phyloP scores from a whole-genome alignment of 306 rosid species.

The Datisca glomerata region DNA sequence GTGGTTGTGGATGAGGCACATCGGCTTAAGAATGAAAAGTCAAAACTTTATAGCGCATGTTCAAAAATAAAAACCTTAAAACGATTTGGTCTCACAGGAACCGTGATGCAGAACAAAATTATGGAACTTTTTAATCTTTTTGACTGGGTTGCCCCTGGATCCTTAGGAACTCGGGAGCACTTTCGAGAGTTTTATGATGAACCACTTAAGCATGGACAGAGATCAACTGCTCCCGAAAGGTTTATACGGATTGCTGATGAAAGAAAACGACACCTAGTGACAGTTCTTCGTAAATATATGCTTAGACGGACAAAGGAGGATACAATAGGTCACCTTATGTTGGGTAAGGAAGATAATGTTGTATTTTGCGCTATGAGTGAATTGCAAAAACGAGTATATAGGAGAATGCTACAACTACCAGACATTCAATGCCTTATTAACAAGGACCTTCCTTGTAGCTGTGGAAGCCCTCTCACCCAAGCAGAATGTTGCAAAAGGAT shows the following conservation, averaged over 20 bases:
- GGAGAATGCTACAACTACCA: constrained; percentile 85
- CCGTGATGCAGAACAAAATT: constrained; percentile 88
- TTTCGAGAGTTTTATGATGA: constrained; percentile 83
- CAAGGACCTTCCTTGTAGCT: constrained; percentile 75
- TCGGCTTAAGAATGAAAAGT: constrained; percentile 81
- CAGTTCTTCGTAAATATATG: constrained; percentile 72
- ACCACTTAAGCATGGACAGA: constrained; percentile 93
- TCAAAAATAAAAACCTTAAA: constrained; percentile 57
- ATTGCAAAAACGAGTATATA: constrained; percentile 71
- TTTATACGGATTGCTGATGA: constrained; percentile 64
- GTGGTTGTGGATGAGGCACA: constrained; percentile 88
- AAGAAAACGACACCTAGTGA: constrained; percentile 63
- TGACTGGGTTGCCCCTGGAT: constrained; percentile 88
- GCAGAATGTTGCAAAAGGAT: constrained; percentile 85
- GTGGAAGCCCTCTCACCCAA: constrained; percentile 92
- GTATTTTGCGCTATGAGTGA: constrained; percentile 91
- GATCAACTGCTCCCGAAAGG: constrained; percentile 85
- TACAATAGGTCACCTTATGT: constrained; percentile 97
- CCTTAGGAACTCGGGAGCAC: constrained; percentile 89
- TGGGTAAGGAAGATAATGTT: constrained; percentile 95
- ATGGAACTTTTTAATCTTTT: constrained; percentile 91
- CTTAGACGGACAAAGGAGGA: constrained; percentile 90
- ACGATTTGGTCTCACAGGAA: constrained; percentile 90
- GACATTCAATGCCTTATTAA: constrained; percentile 80
- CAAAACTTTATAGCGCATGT: constrained; percentile 77